These are phyloP conservation scores for Podaxis rugospora DNA, from an alignment of 768 basidiomycete species.

Conservation along the genomic window DNA sequence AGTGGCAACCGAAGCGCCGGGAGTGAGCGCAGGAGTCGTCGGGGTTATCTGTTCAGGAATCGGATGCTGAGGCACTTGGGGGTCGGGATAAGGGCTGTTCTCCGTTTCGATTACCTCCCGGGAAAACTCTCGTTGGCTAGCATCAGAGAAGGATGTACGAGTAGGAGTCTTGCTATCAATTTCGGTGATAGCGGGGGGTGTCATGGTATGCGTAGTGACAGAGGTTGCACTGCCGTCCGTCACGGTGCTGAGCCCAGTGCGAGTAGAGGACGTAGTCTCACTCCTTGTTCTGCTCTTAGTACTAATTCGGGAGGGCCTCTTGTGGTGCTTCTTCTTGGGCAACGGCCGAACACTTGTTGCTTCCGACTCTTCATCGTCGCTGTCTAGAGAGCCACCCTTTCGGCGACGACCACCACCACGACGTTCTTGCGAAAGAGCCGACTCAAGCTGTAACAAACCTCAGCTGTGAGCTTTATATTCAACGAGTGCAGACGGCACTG, in stretches of 20 bases:
- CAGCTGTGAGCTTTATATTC: constrained; percentile 11
- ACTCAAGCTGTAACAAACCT: constrained; percentile 55
- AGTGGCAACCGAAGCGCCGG: constrained; percentile 32
- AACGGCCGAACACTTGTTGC: constrained; percentile 36
- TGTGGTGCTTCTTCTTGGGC: constrained; percentile 26
- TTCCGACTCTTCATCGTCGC: constrained; percentile 48
- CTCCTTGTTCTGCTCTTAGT: constrained; percentile 48
- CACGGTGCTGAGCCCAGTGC: constrained; percentile 28
- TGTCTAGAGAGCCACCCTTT: constrained; percentile 29
- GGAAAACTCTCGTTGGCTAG: constrained; percentile 28
- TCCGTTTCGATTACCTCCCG: constrained; percentile 24
- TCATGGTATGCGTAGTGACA: constrained; percentile 14
- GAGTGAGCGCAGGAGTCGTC: constrained; percentile 17
- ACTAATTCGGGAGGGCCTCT: constrained; percentile 22
- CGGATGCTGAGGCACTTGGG: constrained; percentile 13
- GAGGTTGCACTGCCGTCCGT: constrained; percentile 20
- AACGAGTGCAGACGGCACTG: constrained; percentile 15
- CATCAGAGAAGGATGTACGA: constrained; percentile 33
- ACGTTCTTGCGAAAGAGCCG: constrained; percentile 58
- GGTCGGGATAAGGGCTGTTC: constrained; percentile 25
- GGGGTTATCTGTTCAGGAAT: constrained; percentile 8
- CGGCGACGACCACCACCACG: constrained; percentile 30
- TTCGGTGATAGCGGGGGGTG: constrained; percentile 23
- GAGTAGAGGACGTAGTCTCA: constrained; percentile 61
- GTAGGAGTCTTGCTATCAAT: constrained; percentile 37